phyloP scores from a whole-genome alignment of 192 early-diverging fungal genomes.

The Spizellomyces punctatus region DNA sequence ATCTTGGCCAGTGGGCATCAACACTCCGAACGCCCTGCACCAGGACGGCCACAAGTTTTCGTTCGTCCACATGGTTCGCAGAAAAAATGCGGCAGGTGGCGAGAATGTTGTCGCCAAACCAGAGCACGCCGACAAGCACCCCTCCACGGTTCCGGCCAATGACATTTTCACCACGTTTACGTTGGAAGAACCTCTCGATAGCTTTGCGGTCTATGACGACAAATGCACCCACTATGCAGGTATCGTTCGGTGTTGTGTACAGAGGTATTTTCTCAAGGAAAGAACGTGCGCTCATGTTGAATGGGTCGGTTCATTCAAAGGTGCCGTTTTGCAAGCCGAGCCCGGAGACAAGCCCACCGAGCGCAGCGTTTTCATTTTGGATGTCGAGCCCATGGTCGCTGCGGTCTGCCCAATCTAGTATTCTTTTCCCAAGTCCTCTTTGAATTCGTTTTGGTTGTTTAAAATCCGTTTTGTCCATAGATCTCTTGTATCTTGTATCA shows the following conservation, averaged over 20 bases:
- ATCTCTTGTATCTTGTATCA: no score
- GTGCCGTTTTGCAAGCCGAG: background rate
- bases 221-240: slow-evolving; percentile 15
- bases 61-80: slow-evolving; percentile 13
- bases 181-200: slow-evolving; percentile 14
- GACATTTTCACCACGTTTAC: slow-evolving; percentile 3
- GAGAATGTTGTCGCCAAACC: slow-evolving; percentile 7
- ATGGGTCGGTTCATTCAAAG: background rate
- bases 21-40: slow-evolving; percentile 19
- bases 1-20: slow-evolving; percentile 14
- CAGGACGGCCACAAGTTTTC: slow-evolving; percentile 23
- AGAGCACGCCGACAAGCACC: slow-evolving; percentile 4
- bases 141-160: background rate
- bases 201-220: slow-evolving; percentile 16
- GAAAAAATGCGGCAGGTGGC: slow-evolving; percentile 2
- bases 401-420: slow-evolving; percentile 11
- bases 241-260: slow-evolving; percentile 7
- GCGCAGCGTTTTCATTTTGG: slow-evolving; percentile 12
- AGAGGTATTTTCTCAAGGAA: background rate
- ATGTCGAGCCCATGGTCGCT: slow-evolving; percentile 8
- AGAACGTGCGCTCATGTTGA: background rate
- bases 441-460: no score
- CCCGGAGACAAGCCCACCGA: background rate
- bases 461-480: no score
- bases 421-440: background rate